Base-by-base conservation (phyloP, 768 basidiomycete genomes). In the Psilocybe subaeruginosa region DNA sequence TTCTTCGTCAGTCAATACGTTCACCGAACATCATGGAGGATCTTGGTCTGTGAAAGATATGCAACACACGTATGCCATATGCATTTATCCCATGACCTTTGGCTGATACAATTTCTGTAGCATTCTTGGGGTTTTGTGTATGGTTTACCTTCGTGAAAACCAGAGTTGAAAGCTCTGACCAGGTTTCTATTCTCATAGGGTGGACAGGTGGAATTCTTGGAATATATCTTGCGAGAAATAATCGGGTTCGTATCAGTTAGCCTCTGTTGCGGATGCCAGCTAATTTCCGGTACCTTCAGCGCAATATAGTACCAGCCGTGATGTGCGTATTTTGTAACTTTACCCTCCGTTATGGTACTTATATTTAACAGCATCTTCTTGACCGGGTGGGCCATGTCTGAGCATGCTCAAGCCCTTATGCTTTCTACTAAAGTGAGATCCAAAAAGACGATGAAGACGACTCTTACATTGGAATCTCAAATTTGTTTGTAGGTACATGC, bases 301-400 rank as follows among this genome's bases (percentile, higher is more conserved):
- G 93, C 54, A 91, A 86, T 59, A 81, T 96, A n/a, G 79, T 96
- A 3, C 95, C 95, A 4, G 84, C 84, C 9, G 56, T 95, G 31
- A 92, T 95, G 92, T 95, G 60, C 68, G 85, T 12, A 19, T 19
- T 16, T 16, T 49, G 16, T 17, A 6, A 2, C 29, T 8, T 27
- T 35, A 2, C 29, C 4, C 3, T 17, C 4, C 16, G 41, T 17
- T 17, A n/a, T 8, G n/a, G 3, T 43, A 41, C 43, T 61, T n/a
- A 58, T 53, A 19, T 27, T 16, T 30, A 46, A 37, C 61, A 94
- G 91, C 51, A 89, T 96, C 64, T 88, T 94, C 60, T 78, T 97
- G 60, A 97, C 96, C 0, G 96, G 96, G 5, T 97, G 92, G 89
- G 95, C 90, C 0, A 96, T 97, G 92, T 91, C 91, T 0, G 88